Evolutionary conservation across 805 yeast species (phyloP).

Genomic region (Hermanozyma aechmeae): DNA sequence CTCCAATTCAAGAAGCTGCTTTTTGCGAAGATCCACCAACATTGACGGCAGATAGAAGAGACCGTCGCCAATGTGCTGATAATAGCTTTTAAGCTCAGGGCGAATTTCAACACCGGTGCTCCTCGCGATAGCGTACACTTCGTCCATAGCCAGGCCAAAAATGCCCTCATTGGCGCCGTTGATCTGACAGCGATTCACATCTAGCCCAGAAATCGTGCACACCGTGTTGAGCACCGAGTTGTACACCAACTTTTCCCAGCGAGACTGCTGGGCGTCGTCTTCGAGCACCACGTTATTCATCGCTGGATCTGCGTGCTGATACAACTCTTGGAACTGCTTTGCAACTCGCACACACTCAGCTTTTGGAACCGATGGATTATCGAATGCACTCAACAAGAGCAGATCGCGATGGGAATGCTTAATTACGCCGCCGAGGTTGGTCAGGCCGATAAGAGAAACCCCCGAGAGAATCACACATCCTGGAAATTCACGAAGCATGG

Average conservation of each 20-base stretch:
- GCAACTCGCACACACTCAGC: too few species aligned
- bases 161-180: conserved; percentile 19
- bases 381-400: too few species aligned
- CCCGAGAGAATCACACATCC: conserved; percentile 48
- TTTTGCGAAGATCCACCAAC: conserved; percentile 58
- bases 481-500: conserved; percentile 44
- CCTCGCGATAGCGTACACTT: conserved; percentile 54
- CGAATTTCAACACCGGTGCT: conserved; percentile 47
- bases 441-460: conserved; percentile 54
- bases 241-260: conserved; percentile 33
- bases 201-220: conserved; percentile 24
- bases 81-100: conserved; percentile 13
- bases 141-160: conserved; percentile 55
- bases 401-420: conserved; percentile 42
- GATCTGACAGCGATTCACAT: conserved; percentile 27
- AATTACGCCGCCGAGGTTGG: conserved; percentile 38
- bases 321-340: too few species aligned
- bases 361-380: too few species aligned
- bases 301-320: too few species aligned
- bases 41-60: conserved; percentile 63
- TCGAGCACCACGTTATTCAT: conserved; percentile 18
- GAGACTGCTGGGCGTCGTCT: conserved; percentile 17
- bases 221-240: conserved; percentile 27
- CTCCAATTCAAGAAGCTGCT: conserved; percentile 63
- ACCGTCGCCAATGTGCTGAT: conserved; percentile 10